A percentile compares a stretch with the other conserved stretches of the same genome.
Evolutionary conservation across 768 basidiomycete genomes (phyloP).

Genomic region (Trametes cubensis): DNA sequence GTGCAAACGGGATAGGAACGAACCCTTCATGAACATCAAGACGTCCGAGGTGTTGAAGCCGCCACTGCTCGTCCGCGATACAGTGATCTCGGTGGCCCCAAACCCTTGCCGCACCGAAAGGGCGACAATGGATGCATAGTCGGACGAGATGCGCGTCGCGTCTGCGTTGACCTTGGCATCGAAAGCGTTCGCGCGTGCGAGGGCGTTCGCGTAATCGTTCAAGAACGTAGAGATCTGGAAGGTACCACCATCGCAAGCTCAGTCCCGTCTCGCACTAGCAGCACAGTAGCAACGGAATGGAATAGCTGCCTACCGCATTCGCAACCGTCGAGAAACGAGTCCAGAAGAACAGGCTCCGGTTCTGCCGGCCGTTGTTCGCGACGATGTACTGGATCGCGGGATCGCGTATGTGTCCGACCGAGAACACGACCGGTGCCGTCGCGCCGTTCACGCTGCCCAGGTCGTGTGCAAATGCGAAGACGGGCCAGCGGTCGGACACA

Average conservation of each 20-base stretch:
- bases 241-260: neutral
- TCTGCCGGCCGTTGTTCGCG: constrained; percentile 35
- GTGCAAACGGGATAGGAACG: neutral
- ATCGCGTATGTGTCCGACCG: constrained; percentile 42
- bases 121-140: constrained; percentile 38
- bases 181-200: constrained; percentile 36
- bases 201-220: constrained; percentile 35
- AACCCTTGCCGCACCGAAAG: constrained; percentile 40
- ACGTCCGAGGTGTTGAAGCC: constrained; percentile 37
- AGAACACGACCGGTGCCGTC: constrained; percentile 33
- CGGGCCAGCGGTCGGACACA: constrained; percentile 58
- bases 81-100: constrained; percentile 40
- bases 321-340: constrained; percentile 31
- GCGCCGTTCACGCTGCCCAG: constrained; percentile 47
- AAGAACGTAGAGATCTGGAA: constrained; percentile 38
- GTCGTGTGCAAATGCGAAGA: constrained; percentile 62
- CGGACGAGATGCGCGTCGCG: constrained; percentile 33
- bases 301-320: constrained; percentile 29
- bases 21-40: constrained; percentile 42
- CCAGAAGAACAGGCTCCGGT: constrained; percentile 38
- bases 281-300: neutral
- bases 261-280: neutral
- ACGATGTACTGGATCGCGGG: constrained; percentile 41
- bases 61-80: constrained; percentile 33
- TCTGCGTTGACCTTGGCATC: constrained; percentile 38